phyloP scores from a whole-genome alignment of 2,329 filamentous ascomycete species.

The Leptographium lundbergii region DNA sequence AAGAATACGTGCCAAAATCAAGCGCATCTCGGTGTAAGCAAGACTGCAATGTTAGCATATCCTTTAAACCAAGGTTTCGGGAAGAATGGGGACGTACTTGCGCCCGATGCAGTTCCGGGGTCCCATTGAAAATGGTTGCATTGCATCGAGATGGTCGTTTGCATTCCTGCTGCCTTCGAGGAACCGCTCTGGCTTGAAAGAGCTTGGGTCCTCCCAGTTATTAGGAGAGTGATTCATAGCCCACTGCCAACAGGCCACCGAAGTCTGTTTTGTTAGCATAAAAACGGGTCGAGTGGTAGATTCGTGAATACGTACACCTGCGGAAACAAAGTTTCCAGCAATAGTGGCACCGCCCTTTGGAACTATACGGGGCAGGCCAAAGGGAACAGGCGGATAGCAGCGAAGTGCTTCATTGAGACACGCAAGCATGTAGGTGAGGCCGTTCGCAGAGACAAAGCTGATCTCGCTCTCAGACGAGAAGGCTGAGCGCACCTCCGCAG shows the following conservation, averaged over 20 bases:
- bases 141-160: slow-evolving; percentile 26
- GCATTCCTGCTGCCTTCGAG: slow-evolving; percentile 22
- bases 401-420: slow-evolving; percentile 10
- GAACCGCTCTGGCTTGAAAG: slow-evolving; percentile 19
- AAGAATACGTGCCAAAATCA: slow-evolving; percentile 13
- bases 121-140: slow-evolving; percentile 15
- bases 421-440: slow-evolving; percentile 9
- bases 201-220: slow-evolving; percentile 23
- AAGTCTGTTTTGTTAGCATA: slow-evolving; percentile 22
- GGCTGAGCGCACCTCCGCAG: slow-evolving; percentile 15
- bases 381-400: slow-evolving; percentile 8
- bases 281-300: slow-evolving; percentile 17
- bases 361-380: slow-evolving; percentile 8
- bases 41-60: slow-evolving; percentile 4
- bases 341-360: slow-evolving; percentile 17
- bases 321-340: slow-evolving; percentile 20
- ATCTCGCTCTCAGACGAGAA: slow-evolving; percentile 18
- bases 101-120: slow-evolving; percentile 11
- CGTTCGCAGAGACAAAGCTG: slow-evolving; percentile 1
- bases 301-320: slow-evolving; percentile 19
- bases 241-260: slow-evolving; percentile 12
- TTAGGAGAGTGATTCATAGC: slow-evolving; percentile 21
- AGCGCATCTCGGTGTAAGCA: slow-evolving; percentile 14
- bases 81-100: slow-evolving; percentile 2
- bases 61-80: background rate